Evolutionary conservation across 2,329 filamentous ascomycete species (phyloP), one percentile per base, ranked within the genome.

Genomic region (Ilyonectria robusta): DNA sequence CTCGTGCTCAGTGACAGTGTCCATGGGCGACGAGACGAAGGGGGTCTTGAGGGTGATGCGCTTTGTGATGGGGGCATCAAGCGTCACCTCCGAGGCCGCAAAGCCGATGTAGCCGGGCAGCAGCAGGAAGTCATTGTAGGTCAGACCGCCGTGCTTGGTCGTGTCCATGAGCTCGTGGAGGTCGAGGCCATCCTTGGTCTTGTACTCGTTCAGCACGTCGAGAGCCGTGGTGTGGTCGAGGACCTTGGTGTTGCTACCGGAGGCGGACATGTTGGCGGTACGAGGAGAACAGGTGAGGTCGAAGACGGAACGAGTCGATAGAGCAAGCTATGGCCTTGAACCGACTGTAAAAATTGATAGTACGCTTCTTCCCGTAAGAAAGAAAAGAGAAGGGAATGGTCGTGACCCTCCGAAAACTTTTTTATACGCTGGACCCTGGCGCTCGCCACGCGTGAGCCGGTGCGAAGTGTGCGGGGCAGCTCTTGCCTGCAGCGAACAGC

Each of bases 101-200:
- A 99, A 99, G 83, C 95, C 96, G 85, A 99, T 98, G 86, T 98
- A 97, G 80, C 97, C 97, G 66, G 96, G 96, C 69, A 99, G 89
- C 77, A 99, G 85, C 70, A 99, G 91, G 86, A 99, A 99, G 84
- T 99, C 96, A 84, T 99, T 99, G 89, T 98, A 99, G 66, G 95
- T 98, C 78, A 99, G 88, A 78, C 96, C 96, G 70, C 96, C 96
- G 79, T 95, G 93, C 83, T 92, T 92, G 85, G 93, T 92, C 73
- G 95, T 95, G 85, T 99, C 93, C 81, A 98, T 90, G 76, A 99
- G 88, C 72, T 94, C 91, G 79, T 94, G 87, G 78, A 97, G 90
- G 80, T 94, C 90, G 76, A 99, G 92, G 67, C 96, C 96, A 89
- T 99, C 96, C 76, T 85, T 87, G 80, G 88, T 87, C 73, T 91